Evolutionary conservation across 768 basidiomycete species (phyloP).

Genomic region (Leccinum longicurvipes): DNA sequence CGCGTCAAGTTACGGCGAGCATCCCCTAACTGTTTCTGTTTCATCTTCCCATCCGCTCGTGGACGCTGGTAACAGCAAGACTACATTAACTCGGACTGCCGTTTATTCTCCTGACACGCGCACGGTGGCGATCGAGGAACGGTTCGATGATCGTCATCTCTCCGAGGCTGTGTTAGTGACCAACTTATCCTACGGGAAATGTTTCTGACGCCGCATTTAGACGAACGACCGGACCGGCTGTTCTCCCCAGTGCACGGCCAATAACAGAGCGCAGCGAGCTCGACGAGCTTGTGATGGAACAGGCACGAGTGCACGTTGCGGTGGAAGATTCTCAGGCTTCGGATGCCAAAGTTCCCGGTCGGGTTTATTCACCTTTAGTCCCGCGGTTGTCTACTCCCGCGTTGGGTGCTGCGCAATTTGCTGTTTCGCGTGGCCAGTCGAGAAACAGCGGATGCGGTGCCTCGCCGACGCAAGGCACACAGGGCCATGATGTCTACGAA

Average conservation of each 20-base stretch:
- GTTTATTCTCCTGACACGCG: neutral
- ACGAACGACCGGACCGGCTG: neutral
- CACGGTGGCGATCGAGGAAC: neutral
- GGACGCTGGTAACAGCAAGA: neutral
- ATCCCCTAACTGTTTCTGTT: neutral
- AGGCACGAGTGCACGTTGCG: neutral
- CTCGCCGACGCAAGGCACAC: neutral
- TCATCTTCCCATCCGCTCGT: neutral
- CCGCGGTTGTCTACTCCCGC: neutral
- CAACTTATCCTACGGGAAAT: neutral
- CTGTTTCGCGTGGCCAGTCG: neutral
- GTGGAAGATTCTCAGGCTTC: neutral
- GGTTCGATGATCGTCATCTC: neutral
- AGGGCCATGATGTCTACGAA: neutral
- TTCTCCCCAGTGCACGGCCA: neutral
- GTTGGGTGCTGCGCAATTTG: neutral
- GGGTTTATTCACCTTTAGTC: neutral
- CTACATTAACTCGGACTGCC: neutral
- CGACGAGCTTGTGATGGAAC: neutral
- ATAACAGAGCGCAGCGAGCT: neutral
- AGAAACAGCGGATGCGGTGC: too few species aligned
- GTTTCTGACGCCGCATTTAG: constrained; percentile 7
- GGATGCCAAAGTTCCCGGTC: neutral
- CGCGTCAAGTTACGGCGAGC: neutral
- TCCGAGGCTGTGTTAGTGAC: constrained; percentile 5